phyloP scores from a whole-genome alignment of 805 yeast species.

The Yamadazyma kitorensis region DNA sequence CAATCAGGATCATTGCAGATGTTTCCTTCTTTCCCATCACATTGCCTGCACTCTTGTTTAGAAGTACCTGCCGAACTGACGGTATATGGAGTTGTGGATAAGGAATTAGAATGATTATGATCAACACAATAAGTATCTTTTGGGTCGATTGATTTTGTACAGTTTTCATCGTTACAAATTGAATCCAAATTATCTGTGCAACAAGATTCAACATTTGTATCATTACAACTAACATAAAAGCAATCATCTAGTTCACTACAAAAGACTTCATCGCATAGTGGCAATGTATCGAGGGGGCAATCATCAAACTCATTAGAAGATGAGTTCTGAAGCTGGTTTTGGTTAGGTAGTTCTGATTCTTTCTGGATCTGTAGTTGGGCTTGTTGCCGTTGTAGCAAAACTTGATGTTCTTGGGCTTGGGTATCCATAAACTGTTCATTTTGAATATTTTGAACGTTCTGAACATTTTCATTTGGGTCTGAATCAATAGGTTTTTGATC shows the following conservation, averaged over 20 bases:
- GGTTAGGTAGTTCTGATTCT: no score
- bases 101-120: no score
- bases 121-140: background rate
- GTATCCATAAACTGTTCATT: no score
- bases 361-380: background rate
- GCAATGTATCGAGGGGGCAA: slow-evolving; percentile 24
- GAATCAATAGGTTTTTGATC: background rate
- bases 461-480: background rate
- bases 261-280: slow-evolving; percentile 37
- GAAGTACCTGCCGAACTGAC: background rate
- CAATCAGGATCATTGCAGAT: slow-evolving; percentile 11
- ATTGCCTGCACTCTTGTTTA: no score
- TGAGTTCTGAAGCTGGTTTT: no score
- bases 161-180: slow-evolving; percentile 5
- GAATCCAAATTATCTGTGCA: slow-evolving; percentile 5
- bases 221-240: slow-evolving; percentile 36
- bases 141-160: slow-evolving; percentile 1
- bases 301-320: background rate
- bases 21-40: background rate
- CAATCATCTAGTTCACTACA: slow-evolving; percentile 46
- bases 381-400: no score
- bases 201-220: slow-evolving; percentile 7
- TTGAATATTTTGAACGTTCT: background rate
- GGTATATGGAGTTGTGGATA: no score
- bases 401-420: no score